Evolutionary conservation across 192 early-diverging fungal species (phyloP).

Genomic region (Endogone sp.): DNA sequence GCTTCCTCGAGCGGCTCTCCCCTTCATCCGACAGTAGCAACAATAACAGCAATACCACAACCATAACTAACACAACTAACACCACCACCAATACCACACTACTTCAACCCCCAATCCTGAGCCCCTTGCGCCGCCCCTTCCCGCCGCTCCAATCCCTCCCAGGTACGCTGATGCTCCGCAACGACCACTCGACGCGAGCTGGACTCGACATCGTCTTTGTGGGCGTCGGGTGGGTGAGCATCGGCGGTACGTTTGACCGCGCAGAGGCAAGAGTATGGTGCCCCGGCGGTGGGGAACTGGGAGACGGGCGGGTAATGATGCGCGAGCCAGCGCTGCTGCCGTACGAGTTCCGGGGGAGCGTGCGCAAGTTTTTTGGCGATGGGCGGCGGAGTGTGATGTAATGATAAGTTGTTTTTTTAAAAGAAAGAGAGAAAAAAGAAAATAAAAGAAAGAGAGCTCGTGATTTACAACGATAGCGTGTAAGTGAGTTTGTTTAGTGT

Average conservation of each 20-base stretch:
- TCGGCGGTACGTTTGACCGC: constrained; percentile 44
- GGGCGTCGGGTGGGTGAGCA: constrained; percentile 60
- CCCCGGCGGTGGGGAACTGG: constrained; percentile 39
- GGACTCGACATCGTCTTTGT: constrained; percentile 54
- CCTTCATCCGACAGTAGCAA: not conserved
- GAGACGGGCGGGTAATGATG: constrained; percentile 21
- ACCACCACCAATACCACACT: constrained; percentile 33
- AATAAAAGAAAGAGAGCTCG: too few species aligned
- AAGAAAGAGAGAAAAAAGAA: too few species aligned
- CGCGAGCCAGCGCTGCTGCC: constrained; percentile 59
- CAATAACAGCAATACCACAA: constrained; percentile 25
- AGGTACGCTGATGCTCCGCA: constrained; percentile 34
- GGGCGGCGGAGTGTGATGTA: not conserved
- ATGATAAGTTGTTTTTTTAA: too few species aligned
- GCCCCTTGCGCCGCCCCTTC: constrained; percentile 16
- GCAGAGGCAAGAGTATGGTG: constrained; percentile 49
- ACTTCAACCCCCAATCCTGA: constrained; percentile 38
- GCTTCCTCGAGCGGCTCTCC: not conserved
- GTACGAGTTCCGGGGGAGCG: constrained; percentile 39
- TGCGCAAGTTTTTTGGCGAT: not conserved
- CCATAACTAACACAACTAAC: too few species aligned
- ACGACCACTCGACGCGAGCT: constrained; percentile 37
- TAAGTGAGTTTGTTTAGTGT: too few species aligned
- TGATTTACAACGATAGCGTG: too few species aligned
- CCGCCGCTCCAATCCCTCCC: constrained; percentile 36